Evolutionary conservation across 345 rosid genomes (phyloP).

Genomic region (Camelina laxa): DNA sequence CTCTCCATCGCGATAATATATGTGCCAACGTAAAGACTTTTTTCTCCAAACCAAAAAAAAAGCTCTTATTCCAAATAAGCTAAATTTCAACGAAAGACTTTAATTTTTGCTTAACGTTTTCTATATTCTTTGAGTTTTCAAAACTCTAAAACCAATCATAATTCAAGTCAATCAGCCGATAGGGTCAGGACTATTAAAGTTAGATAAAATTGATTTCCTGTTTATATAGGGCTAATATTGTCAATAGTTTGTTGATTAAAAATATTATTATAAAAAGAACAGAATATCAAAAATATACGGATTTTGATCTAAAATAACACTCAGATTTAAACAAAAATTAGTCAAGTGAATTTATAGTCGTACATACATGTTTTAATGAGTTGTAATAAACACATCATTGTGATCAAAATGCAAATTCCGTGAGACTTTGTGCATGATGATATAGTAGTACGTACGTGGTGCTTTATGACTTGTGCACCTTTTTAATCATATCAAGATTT

Average conservation of each 20-base stretch:
- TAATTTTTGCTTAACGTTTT: background rate
- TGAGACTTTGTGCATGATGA: slow-evolving; percentile 2
- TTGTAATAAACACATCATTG: slow-evolving; percentile 11
- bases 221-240: background rate
- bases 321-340: no score
- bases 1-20: slow-evolving; percentile 17
- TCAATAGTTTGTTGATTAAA: background rate
- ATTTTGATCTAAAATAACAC: no score
- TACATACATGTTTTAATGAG: background rate
- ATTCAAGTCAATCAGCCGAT: slow-evolving; percentile 1
- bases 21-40: background rate
- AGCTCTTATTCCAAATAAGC: background rate
- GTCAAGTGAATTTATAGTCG: background rate
- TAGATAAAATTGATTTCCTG: background rate
- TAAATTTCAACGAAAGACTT: slow-evolving; percentile 15
- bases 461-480: slow-evolving; percentile 32
- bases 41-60: background rate
- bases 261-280: background rate
- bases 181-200: slow-evolving; percentile 20
- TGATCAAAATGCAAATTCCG: slow-evolving; percentile 27
- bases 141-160: background rate
- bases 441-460: slow-evolving; percentile 16
- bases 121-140: slow-evolving; percentile 20
- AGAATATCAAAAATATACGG: no score
- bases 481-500: slow-evolving; percentile 14